Conservation (phyloP, 192 early-diverging fungal species). For the Mortierella alpina region DNA sequence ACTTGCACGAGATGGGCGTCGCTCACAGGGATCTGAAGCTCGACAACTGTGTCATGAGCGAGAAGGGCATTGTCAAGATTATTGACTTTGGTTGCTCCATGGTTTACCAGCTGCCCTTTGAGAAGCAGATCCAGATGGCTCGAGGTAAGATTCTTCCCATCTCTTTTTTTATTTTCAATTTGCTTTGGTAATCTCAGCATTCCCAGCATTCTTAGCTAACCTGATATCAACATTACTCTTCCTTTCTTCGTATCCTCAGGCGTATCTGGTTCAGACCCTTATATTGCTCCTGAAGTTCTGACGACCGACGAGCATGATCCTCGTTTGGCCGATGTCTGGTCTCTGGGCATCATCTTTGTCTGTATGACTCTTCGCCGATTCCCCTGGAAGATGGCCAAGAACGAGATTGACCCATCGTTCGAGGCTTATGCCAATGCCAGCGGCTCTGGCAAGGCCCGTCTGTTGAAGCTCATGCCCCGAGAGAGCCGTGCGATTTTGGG, state of each 20-base stretch:
- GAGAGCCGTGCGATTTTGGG: slow-evolving; percentile 69
- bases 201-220: no score
- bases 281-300: slow-evolving; percentile 93
- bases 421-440: slow-evolving; percentile 65
- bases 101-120: slow-evolving; percentile 90
- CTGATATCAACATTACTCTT: slow-evolving; percentile 64
- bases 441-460: slow-evolving; percentile 61
- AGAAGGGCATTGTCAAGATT: slow-evolving; percentile 84
- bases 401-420: slow-evolving; percentile 66
- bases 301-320: slow-evolving; percentile 79
- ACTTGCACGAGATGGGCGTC: slow-evolving; percentile 91
- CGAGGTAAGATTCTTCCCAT: slow-evolving; percentile 54
- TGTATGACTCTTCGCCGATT: slow-evolving; percentile 78
- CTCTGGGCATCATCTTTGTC: slow-evolving; percentile 87
- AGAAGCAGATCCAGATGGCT: slow-evolving; percentile 56
- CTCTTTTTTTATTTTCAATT: slow-evolving; percentile 57
- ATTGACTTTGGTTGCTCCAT: slow-evolving; percentile 95
- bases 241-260: slow-evolving; percentile 64
- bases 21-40: slow-evolving; percentile 95
- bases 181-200: not conserved
- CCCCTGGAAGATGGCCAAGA: slow-evolving; percentile 71
- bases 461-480: slow-evolving; percentile 69
- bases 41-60: slow-evolving; percentile 87
- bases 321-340: slow-evolving; percentile 89
- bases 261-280: slow-evolving; percentile 90